Evolutionary conservation across 1,139 yeast genomes (phyloP).

Genomic region (Magnusiomyces fungicola): DNA sequence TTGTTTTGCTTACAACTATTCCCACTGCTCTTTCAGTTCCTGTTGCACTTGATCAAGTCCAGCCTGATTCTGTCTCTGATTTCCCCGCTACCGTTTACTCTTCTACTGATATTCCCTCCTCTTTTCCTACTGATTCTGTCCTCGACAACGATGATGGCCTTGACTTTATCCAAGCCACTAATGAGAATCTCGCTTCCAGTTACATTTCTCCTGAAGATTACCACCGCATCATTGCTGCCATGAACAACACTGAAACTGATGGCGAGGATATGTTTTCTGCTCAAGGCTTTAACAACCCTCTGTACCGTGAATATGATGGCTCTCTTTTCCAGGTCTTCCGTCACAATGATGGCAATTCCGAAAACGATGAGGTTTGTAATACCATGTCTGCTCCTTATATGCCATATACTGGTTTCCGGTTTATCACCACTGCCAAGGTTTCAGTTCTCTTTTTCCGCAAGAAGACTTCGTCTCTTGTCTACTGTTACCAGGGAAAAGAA

Average conservation of each 20-base stretch:
- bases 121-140: neutral
- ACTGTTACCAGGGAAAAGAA: neutral
- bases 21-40: neutral
- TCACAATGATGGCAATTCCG: neutral
- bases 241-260: neutral
- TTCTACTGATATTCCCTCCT: neutral
- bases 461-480: neutral
- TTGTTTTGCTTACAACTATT: neutral
- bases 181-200: neutral
- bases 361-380: conserved; percentile 7
- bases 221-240: neutral
- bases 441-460: neutral
- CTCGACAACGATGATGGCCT: neutral
- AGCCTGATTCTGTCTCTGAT: too few relatives aligned
- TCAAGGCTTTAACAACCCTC: neutral
- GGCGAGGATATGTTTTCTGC: neutral
- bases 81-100: neutral
- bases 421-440: neutral
- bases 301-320: neutral
- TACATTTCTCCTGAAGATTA: neutral
- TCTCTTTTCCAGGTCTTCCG: neutral
- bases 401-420: conserved; percentile 5
- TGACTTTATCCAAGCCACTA: neutral
- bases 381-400: neutral
- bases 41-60: too few relatives aligned